phyloP scores from a whole-genome alignment of 768 basidiomycete species.

The Boletus rex-veris region DNA sequence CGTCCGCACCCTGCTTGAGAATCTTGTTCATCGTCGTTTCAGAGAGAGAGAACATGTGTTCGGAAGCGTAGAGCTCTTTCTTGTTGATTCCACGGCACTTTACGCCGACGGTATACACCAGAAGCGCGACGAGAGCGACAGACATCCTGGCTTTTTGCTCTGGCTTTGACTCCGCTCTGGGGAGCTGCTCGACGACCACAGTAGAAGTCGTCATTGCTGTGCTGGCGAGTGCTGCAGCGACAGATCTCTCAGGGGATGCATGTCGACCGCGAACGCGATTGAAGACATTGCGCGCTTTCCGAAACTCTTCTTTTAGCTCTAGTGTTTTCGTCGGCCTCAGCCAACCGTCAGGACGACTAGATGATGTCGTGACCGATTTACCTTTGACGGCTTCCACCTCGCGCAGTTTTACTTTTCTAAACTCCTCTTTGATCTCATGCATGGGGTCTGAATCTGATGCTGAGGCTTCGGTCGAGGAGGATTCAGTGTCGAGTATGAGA shows the following conservation, averaged over 20 bases:
- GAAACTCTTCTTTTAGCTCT: conserved; percentile 40
- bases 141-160: conserved; percentile 67
- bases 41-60: conserved; percentile 91
- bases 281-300: conserved; percentile 40
- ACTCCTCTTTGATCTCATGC: conserved; percentile 27
- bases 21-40: conserved; percentile 78
- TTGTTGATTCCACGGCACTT: conserved; percentile 90
- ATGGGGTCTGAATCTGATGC: conserved; percentile 29
- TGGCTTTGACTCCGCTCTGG: conserved; percentile 13
- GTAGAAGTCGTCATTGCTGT: conserved; percentile 7
- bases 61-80: conserved; percentile 77
- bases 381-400: conserved; percentile 39
- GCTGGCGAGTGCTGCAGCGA: conserved; percentile 13
- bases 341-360: conserved; percentile 6
- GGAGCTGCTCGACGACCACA: conserved; percentile 15
- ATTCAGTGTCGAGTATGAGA: conserved; percentile 37
- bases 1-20: conserved; percentile 59
- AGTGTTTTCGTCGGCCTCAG: conserved; percentile 13
- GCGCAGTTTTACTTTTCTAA: conserved; percentile 22
- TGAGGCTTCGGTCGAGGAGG: conserved; percentile 41
- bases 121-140: conserved; percentile 59
- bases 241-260: conserved; percentile 17
- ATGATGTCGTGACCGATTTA: conserved; percentile 5
- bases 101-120: conserved; percentile 94
- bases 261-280: conserved; percentile 38